These are phyloP conservation scores for Schizosaccharomyces octosporus DNA, from an alignment of 805 yeast species.

Conservation along the genomic window DNA sequence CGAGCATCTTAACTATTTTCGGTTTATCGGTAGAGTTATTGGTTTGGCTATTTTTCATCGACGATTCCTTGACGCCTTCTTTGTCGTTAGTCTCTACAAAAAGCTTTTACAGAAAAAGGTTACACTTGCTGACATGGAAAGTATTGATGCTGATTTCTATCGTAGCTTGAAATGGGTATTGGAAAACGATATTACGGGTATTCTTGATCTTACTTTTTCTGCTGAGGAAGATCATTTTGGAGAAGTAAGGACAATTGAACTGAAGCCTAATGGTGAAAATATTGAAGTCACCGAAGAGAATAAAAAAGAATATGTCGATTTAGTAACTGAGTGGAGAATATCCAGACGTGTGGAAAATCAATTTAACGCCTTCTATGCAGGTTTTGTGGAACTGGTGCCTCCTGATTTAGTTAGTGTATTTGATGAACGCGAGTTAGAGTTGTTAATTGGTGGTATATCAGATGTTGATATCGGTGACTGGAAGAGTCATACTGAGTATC, in stretches of 20 bases:
- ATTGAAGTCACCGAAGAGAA: slow-evolving; percentile 85
- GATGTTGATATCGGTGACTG: slow-evolving; percentile 96
- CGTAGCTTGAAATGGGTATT: slow-evolving; percentile 86
- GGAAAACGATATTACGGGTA: slow-evolving; percentile 76
- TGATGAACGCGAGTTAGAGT: slow-evolving; percentile 90
- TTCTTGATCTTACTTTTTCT: slow-evolving; percentile 70
- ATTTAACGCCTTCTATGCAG: slow-evolving; percentile 86
- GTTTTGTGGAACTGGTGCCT: slow-evolving; percentile 91
- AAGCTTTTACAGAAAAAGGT: slow-evolving; percentile 92
- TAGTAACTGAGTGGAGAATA: slow-evolving; percentile 89
- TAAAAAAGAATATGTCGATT: slow-evolving; percentile 83
- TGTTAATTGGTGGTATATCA: slow-evolving; percentile 91
- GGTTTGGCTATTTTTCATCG: slow-evolving; percentile 97
- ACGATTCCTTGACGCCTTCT: slow-evolving; percentile 90
- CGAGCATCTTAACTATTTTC: slow-evolving; percentile 92
- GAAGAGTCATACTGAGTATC: slow-evolving; percentile 95
- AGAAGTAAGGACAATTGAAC: slow-evolving; percentile 64
- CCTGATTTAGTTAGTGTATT: slow-evolving; percentile 89
- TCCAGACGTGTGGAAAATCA: slow-evolving; percentile 83
- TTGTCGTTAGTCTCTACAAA: slow-evolving; percentile 92
- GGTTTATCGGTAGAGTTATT: slow-evolving; percentile 92
- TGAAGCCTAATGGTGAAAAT: slow-evolving; percentile 69
- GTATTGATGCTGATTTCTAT: slow-evolving; percentile 92
- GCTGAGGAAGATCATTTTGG: slow-evolving; percentile 83
- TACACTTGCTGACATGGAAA: slow-evolving; percentile 89